Percentiles rank a stretch among this genome's conserved stretches.
These are phyloP conservation scores for Apiospora kogelbergensis DNA, from an alignment of 2,329 filamentous ascomycete genomes.

Conservation along the genomic window DNA sequence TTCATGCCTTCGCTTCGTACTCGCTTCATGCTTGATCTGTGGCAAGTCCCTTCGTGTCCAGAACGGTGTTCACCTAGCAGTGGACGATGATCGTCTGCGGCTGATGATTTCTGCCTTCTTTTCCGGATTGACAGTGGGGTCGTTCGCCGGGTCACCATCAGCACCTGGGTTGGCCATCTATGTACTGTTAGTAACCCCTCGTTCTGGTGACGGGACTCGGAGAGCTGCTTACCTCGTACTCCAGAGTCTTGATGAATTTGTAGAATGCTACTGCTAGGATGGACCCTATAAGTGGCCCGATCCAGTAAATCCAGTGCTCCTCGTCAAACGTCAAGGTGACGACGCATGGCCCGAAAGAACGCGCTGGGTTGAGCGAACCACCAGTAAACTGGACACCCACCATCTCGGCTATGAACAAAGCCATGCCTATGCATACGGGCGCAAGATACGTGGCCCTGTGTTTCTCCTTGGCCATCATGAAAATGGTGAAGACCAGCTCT, in stretches of 20 bases:
- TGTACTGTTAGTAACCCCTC: conserved; percentile 9
- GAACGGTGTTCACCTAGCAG: neutral
- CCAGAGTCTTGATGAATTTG: conserved; percentile 40
- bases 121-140: conserved; percentile 44
- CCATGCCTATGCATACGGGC: conserved; percentile 61
- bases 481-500: conserved; percentile 52
- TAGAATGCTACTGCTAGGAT: conserved; percentile 38
- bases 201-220: neutral
- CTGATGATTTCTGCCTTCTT: conserved; percentile 30
- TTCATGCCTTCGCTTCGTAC: neutral
- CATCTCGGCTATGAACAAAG: conserved; percentile 54
- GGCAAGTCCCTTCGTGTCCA: too few relatives aligned
- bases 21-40: neutral
- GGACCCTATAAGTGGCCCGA: conserved; percentile 34
- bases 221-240: conserved; percentile 33
- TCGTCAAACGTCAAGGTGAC: conserved; percentile 33
- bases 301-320: conserved; percentile 26
- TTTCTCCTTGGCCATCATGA: conserved; percentile 63
- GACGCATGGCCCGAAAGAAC: conserved; percentile 47
- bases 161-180: conserved; percentile 48
- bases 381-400: conserved; percentile 49
- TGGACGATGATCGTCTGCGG: neutral
- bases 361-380: conserved; percentile 46
- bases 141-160: conserved; percentile 43
- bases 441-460: conserved; percentile 63